Conservation (phyloP, 2,329 filamentous ascomycete species). For the Phyllosticta capitalensis region DNA sequence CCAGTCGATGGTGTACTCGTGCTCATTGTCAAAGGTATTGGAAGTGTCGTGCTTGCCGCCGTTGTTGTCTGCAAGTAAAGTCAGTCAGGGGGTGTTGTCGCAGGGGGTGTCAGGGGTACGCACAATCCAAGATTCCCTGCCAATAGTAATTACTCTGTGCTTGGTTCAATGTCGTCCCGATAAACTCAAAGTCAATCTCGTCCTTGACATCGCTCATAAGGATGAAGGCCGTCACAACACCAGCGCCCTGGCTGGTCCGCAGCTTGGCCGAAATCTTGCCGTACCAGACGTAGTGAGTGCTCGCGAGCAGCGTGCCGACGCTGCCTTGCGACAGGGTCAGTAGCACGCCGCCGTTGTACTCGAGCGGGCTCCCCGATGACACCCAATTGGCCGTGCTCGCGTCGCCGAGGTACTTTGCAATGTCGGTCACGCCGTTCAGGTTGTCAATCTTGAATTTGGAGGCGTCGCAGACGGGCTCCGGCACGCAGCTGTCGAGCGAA, state of each 20-base stretch:
- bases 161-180: conserved; percentile 66
- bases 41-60: conserved; percentile 58
- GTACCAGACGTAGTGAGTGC: conserved; percentile 91
- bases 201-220: conserved; percentile 92
- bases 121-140: conserved; percentile 86
- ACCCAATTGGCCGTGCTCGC: conserved; percentile 77
- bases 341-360: conserved; percentile 56
- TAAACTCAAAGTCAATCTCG: conserved; percentile 95
- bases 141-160: conserved; percentile 97
- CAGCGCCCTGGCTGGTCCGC: conserved; percentile 72
- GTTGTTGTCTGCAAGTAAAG: conserved; percentile 53
- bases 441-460: conserved; percentile 64
- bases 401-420: conserved; percentile 81
- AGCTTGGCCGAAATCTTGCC: conserved; percentile 80
- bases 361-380: conserved; percentile 63
- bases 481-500: conserved; percentile 73
- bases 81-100: conserved; percentile 13
- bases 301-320: conserved; percentile 77
- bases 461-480: conserved; percentile 71
- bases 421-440: conserved; percentile 59
- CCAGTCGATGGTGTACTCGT: conserved; percentile 93
- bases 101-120: conserved; percentile 28
- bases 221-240: conserved; percentile 97
- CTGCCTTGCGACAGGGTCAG: conserved; percentile 84
- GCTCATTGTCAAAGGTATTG: conserved; percentile 63